Evolutionary conservation across 345 rosid genomes (phyloP).

Genomic region (Gossypium bickii): DNA sequence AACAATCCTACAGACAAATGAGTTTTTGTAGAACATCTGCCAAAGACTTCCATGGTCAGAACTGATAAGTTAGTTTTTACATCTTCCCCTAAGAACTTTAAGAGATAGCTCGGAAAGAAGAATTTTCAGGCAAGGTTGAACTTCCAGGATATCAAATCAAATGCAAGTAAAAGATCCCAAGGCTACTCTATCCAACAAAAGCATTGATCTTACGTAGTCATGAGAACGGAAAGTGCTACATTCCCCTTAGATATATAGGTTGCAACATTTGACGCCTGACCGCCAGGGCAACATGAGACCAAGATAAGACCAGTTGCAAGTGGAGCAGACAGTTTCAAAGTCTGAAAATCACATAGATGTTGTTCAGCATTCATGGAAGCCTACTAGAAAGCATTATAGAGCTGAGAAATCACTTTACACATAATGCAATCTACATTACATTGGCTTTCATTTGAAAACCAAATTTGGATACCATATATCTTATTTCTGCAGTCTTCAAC

Average conservation of each 20-base stretch:
- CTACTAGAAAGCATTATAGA: background rate
- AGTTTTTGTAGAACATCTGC: background rate
- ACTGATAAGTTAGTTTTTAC: background rate
- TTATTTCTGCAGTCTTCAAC: background rate
- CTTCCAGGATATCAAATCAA: background rate
- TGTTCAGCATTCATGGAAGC: conserved; percentile 19
- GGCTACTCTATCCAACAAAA: conserved; percentile 12
- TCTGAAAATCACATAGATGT: conserved; percentile 37
- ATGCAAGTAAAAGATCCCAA: background rate
- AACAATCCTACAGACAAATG: background rate
- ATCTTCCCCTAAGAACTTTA: background rate
- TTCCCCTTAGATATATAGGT: conserved; percentile 95
- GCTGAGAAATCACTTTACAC: background rate
- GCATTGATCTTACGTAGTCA: conserved; percentile 72
- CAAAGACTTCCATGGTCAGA: background rate
- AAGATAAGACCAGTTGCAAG: conserved; percentile 95
- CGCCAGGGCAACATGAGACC: conserved; percentile 98
- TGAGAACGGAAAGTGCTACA: conserved; percentile 94
- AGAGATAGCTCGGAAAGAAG: background rate
- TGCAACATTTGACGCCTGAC: conserved; percentile 96
- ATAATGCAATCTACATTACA: background rate
- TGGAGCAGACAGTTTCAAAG: conserved; percentile 84
- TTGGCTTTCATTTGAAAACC: background rate
- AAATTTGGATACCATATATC: background rate
- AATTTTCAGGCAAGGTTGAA: background rate